These are phyloP conservation scores for Monilinia laxa DNA, from an alignment of 2,329 filamentous ascomycete genomes.

Conservation along the genomic window DNA sequence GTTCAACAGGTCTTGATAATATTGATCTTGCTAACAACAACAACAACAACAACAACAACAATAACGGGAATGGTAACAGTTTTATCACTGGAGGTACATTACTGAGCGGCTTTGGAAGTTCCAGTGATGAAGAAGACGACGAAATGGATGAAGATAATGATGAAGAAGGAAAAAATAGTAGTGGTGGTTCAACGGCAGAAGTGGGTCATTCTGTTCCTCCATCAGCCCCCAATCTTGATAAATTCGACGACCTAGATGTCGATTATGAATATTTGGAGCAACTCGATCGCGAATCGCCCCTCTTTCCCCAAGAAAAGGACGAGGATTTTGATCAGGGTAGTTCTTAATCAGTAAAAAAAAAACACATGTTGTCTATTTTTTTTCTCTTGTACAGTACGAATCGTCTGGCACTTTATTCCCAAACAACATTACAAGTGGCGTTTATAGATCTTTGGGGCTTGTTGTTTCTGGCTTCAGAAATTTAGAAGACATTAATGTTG, in stretches of 20 bases:
- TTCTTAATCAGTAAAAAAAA: conserved; percentile 21
- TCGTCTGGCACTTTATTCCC: conserved; percentile 18
- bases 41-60: conserved; percentile 56
- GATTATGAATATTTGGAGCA: conserved; percentile 43
- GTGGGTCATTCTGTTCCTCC: conserved; percentile 51
- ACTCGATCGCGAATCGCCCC: conserved; percentile 41
- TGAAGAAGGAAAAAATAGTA: conserved; percentile 55
- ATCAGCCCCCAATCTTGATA: conserved; percentile 41
- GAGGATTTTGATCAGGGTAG: conserved; percentile 62
- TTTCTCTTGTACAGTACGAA: conserved; percentile 22
- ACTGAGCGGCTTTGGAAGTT: conserved; percentile 88
- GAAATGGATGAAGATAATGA: conserved; percentile 85
- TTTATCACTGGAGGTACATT: conserved; percentile 75
- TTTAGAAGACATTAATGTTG: conserved; percentile 24
- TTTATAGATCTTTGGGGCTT: conserved; percentile 25
- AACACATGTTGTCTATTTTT: conserved; percentile 20
- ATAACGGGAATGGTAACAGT: conserved; percentile 57
- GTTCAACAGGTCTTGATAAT: conserved; percentile 47
- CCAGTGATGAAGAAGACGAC: conserved; percentile 93
- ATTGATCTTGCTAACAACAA: conserved; percentile 65
- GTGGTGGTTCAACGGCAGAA: conserved; percentile 45
- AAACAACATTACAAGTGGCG: conserved; percentile 24
- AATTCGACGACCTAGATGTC: conserved; percentile 40
- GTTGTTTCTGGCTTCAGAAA: conserved; percentile 22
- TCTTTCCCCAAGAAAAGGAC: conserved; percentile 32